Percentiles rank a stretch among this genome's conserved stretches.
Conservation (phyloP, 495 filamentous ascomycete species). For the Penicillium dipodomyicola region DNA sequence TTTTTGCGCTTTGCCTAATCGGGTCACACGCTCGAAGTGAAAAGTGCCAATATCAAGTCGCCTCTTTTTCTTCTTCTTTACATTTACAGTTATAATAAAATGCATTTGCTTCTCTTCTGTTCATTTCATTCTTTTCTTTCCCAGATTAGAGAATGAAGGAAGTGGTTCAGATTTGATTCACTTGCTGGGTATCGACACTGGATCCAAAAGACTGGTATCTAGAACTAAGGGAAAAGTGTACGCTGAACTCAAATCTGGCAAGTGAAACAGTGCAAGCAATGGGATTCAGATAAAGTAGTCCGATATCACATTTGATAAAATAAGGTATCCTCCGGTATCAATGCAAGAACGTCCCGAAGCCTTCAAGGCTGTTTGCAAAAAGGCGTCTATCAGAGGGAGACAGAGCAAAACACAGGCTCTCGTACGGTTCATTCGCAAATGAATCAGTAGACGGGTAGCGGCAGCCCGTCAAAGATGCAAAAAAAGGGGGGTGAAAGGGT, state of each 20-base stretch:
- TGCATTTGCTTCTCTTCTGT: not conserved
- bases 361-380: slow-evolving; percentile 8
- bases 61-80: not conserved
- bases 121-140: not conserved
- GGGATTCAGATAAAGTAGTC: slow-evolving; percentile 9
- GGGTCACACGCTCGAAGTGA: slow-evolving; percentile 14
- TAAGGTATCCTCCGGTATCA: slow-evolving; percentile 2
- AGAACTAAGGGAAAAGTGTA: not conserved
- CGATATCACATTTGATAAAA: not conserved
- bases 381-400: slow-evolving; percentile 6
- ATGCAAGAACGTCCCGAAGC: slow-evolving; percentile 3
- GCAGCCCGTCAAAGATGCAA: slow-evolving; percentile 18
- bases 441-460: slow-evolving; percentile 11
- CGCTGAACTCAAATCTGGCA: not conserved
- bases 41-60: not conserved
- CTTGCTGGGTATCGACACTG: slow-evolving; percentile 2
- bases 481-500: not conserved
- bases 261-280: slow-evolving; percentile 1
- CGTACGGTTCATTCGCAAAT: slow-evolving; percentile 1
- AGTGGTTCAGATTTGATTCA: slow-evolving; percentile 14
- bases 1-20: slow-evolving; percentile 40
- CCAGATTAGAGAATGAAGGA: slow-evolving; percentile 6
- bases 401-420: slow-evolving; percentile 9
- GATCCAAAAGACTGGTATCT: slow-evolving; percentile 1
- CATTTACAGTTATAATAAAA: not conserved